Percentiles rank a stretch among this genome's conserved stretches.
These are phyloP conservation scores for Sphagnum magellanicum DNA, from an alignment of 228 moss, liverwort and hornwort genomes.

Conservation along the genomic window DNA sequence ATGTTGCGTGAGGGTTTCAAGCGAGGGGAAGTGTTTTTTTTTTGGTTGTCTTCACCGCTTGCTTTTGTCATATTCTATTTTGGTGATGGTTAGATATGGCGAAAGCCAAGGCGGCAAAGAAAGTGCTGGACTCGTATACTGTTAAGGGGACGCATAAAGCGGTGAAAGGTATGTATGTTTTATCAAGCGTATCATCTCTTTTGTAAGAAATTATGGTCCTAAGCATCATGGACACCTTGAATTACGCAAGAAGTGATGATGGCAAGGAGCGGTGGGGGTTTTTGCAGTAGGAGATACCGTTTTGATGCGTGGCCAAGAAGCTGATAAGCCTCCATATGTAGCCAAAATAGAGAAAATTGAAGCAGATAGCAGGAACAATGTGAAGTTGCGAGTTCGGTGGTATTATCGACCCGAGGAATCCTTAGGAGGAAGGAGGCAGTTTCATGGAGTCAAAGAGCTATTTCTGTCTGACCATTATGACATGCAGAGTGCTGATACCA, in stretches of 20 bases:
- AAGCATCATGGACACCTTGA: neutral
- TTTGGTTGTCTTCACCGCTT: too few relatives aligned
- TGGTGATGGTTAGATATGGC: neutral
- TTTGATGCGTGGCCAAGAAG: slow-evolving; percentile 40
- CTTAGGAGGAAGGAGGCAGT: slow-evolving; percentile 32
- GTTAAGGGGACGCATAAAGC: slow-evolving; percentile 3
- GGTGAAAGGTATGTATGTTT: slow-evolving; percentile 1
- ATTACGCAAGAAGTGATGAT: too few relatives aligned
- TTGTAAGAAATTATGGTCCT: neutral
- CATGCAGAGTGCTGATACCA: slow-evolving; percentile 41
- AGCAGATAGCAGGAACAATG: slow-evolving; percentile 22
- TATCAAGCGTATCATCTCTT: neutral
- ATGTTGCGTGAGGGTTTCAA: too few relatives aligned
- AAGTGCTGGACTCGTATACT: slow-evolving; percentile 3
- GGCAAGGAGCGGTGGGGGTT: neutral
- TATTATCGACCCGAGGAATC: slow-evolving; percentile 58
- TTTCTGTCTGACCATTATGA: slow-evolving; percentile 55
- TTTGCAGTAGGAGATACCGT: slow-evolving; percentile 35
- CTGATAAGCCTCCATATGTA: slow-evolving; percentile 40
- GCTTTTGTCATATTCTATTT: too few relatives aligned
- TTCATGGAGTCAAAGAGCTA: slow-evolving; percentile 47
- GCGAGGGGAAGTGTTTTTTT: too few relatives aligned
- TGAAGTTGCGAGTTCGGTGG: slow-evolving; percentile 41
- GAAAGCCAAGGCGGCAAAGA: neutral
- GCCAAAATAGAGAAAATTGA: slow-evolving; percentile 48